Base-by-base conservation (phyloP, 2,329 filamentous ascomycete species). In the Fusarium sp. region DNA sequence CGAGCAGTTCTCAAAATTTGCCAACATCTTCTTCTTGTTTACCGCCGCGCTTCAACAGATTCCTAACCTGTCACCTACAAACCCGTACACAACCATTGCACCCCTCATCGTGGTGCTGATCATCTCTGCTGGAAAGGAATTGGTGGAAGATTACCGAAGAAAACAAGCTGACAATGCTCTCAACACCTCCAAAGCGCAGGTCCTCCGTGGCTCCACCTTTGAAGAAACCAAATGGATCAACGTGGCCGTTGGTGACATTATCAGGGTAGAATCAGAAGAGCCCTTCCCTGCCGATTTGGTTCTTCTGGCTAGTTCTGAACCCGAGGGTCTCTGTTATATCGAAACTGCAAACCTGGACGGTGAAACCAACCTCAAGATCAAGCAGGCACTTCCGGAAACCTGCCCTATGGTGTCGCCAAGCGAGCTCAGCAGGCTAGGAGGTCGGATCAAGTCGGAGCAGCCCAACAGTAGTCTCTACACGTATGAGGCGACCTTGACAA, bases 11-110 rank as follows among this genome's bases (percentile, higher is more conserved):
- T 97, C 93, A 60, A 99, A 97, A 81, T 97, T 97, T 77, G 95
- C 95, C 81, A 99, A 99, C 78, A 78, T 99, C 72, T 99, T 99
- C 82, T 99, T 99, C 90, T 85, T 99, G 74, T 98, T 99, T 77
- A 99, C 95, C 33, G 93, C 95, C 14, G 88, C 87, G 36, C 80
- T 99, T 41, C 95, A 99, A 79, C 95, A 99, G 76, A 97, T 99
- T 60, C 95, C 95, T 19, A 89, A 90, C 65, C 89, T 99, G 60
- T 97, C 93, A 31, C 95, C 96, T 8, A 99, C 95, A 9, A 98
- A 97, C 78, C 86, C 84, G 76, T 99, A 93, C 73, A 99, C 95
- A 6, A 99, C 96, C 33, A 97, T 99, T 73, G 94, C 91, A 6
- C 95, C 95, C n/a, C 84, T 99, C 56, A 82, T 89, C 49, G 87